A percentile compares a stretch with the other conserved stretches of the same genome.
Conservation (phyloP, 1,284 basidiomycete genomes). For the Marasmius tenuissimus region DNA sequence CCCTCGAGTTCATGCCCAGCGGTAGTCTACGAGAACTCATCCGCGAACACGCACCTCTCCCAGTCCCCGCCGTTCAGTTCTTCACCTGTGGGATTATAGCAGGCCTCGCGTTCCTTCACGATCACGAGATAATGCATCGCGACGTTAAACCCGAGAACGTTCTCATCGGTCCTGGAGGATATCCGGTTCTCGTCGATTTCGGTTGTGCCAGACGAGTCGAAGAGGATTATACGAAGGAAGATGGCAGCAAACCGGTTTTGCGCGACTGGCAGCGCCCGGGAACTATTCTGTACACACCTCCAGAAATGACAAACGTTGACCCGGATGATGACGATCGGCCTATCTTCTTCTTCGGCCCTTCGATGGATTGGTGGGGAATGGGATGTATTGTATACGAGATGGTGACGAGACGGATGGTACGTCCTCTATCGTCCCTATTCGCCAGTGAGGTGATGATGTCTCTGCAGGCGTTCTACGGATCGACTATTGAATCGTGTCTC, state of each 20-base stretch:
- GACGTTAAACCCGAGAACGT: conserved; percentile 1
- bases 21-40: conserved; percentile 41
- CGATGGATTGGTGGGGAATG: conserved; percentile 78
- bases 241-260: conserved; percentile 19
- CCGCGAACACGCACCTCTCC: conserved; percentile 28
- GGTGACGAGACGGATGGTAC: conserved; percentile 56
- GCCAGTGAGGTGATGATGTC: background rate
- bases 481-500: conserved; percentile 21
- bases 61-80: conserved; percentile 37
- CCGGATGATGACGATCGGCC: conserved; percentile 35
- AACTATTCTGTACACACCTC: conserved; percentile 71
- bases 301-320: conserved; percentile 54
- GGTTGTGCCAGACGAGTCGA: conserved; percentile 54
- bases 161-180: conserved; percentile 44
- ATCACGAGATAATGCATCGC: conserved; percentile 9
- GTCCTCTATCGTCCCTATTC: conserved; percentile 17
- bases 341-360: conserved; percentile 43
- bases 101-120: conserved; percentile 65
- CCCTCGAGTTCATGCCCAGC: conserved; percentile 46
- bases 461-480: conserved; percentile 34
- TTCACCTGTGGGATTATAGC: conserved; percentile 64
- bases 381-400: conserved; percentile 79
- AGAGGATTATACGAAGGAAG: conserved; percentile 12
- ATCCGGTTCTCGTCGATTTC: conserved; percentile 75
- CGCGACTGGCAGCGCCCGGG: conserved; percentile 54